These are phyloP conservation scores for Amphirosellinia nigrospora DNA, from an alignment of 495 filamentous ascomycete genomes.

Conservation along the genomic window DNA sequence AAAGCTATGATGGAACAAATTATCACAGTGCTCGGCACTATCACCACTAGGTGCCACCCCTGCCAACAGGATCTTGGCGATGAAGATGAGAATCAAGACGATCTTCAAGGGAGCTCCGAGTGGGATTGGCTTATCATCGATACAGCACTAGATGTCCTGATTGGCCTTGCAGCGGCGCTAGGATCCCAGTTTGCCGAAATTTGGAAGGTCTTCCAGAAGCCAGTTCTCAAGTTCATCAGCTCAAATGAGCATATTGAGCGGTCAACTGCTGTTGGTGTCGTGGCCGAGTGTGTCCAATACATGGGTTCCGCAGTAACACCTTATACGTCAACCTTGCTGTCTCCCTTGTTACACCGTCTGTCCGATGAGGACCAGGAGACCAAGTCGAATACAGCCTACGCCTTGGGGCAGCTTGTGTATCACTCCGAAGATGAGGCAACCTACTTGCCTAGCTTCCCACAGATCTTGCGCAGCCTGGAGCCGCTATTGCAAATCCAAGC, in stretches of 20 bases:
- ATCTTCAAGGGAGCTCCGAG: conserved; percentile 84
- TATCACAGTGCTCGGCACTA: conserved; percentile 69
- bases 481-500: conserved; percentile 76
- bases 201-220: conserved; percentile 93
- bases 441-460: conserved; percentile 73
- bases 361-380: conserved; percentile 90
- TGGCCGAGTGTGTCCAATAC: conserved; percentile 87
- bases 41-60: conserved; percentile 87
- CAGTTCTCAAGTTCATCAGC: conserved; percentile 83
- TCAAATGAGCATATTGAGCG: conserved; percentile 86
- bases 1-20: conserved; percentile 61
- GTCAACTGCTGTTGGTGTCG: conserved; percentile 84
- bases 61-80: conserved; percentile 89
- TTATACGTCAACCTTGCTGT: conserved; percentile 75
- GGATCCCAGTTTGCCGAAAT: conserved; percentile 81
- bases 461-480: conserved; percentile 83
- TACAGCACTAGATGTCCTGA: conserved; percentile 87
- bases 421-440: conserved; percentile 74
- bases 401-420: conserved; percentile 79
- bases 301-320: conserved; percentile 82
- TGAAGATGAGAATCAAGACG: conserved; percentile 71
- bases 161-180: conserved; percentile 80
- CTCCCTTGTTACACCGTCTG: conserved; percentile 84
- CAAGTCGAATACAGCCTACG: conserved; percentile 93
- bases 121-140: conserved; percentile 98